phyloP scores from a whole-genome alignment of 2,329 filamentous ascomycete species.

The Aspergillus nomiae region DNA sequence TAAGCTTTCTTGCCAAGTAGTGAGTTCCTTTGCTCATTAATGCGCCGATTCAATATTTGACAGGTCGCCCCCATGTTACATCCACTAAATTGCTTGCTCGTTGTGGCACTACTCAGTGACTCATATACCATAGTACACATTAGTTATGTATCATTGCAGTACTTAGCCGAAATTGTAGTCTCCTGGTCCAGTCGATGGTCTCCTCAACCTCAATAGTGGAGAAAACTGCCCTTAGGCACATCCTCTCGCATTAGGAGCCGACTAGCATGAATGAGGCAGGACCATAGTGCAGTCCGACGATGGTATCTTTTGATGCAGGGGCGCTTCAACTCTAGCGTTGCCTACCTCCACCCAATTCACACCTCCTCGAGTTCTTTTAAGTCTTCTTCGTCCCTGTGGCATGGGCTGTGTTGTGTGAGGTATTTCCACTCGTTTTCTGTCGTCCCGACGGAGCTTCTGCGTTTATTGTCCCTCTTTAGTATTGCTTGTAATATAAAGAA shows the following conservation, averaged over 20 bases:
- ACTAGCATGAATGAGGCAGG: background rate
- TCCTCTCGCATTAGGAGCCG: background rate
- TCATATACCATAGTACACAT: background rate
- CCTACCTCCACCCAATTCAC: background rate
- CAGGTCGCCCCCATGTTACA: background rate
- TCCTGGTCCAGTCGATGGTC: background rate
- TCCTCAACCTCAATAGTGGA: background rate
- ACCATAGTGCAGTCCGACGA: background rate
- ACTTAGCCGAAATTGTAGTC: background rate
- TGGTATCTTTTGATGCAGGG: background rate
- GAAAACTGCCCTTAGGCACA: background rate
- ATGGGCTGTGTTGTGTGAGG: background rate
- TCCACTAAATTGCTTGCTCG: background rate
- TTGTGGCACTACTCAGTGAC: background rate
- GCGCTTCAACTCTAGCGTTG: background rate
- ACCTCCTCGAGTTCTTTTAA: background rate
- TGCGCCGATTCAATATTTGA: background rate
- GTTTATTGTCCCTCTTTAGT: background rate
- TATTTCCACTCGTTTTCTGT: background rate
- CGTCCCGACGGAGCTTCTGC: background rate
- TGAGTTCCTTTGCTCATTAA: background rate
- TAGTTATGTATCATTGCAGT: background rate
- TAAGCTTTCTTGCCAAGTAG: background rate
- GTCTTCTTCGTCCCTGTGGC: background rate
- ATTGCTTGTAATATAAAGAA: background rate